Percentiles rank a stretch among this genome's conserved stretches.
phyloP scores from a whole-genome alignment of 768 basidiomycete species.

The Kondoa subrosea region DNA sequence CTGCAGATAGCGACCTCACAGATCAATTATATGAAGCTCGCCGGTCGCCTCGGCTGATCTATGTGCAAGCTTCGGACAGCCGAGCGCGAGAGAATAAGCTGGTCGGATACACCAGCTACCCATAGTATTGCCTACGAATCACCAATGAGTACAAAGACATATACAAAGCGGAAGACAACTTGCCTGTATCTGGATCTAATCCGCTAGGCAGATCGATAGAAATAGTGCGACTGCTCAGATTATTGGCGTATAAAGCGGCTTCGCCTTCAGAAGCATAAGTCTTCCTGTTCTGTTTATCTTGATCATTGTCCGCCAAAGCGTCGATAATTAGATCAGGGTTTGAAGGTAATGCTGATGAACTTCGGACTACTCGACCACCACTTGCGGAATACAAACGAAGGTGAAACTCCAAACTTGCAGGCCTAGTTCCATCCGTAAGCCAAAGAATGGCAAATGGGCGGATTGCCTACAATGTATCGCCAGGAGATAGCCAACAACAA shows the following conservation, averaged over 20 bases:
- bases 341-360: conserved; percentile 10
- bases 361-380: conserved; percentile 15
- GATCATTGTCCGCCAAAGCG: conserved; percentile 18
- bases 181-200: conserved; percentile 16
- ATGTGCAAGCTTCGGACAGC: conserved; percentile 6
- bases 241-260: conserved; percentile 11
- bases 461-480: conserved; percentile 6
- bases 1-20: not conserved
- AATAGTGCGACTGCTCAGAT: not conserved
- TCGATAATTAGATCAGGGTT: conserved; percentile 16
- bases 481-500: not conserved
- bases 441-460: too few species aligned
- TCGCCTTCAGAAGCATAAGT: conserved; percentile 8
- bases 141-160: not conserved
- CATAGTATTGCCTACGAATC: conserved; percentile 4
- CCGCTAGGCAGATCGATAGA: conserved; percentile 18
- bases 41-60: not conserved
- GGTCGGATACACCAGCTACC: conserved; percentile 10
- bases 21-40: not conserved
- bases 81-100: conserved; percentile 9
- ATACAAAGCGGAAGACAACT: conserved; percentile 3
- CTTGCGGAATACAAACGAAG: conserved; percentile 14
- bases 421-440: conserved; percentile 12
- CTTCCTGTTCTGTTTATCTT: not conserved
- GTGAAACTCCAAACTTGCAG: conserved; percentile 16